Base-by-base conservation (phyloP, 176 grass and related monocot genomes). In the Pontederia paniculata region DNA sequence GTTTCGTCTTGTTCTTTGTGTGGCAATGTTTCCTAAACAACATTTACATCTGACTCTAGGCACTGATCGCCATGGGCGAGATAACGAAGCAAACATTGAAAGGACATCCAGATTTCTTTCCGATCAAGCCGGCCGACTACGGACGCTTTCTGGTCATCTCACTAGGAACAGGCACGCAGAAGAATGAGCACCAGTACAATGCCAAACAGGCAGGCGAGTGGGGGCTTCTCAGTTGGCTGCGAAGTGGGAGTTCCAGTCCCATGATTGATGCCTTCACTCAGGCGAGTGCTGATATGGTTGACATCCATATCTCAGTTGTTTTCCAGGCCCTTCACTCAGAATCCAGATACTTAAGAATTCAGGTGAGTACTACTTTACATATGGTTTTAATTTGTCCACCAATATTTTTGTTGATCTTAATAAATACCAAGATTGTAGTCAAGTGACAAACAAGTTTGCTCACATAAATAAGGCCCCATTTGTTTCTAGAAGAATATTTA, bases 181-280 rank as follows among this genome's bases (percentile, higher is more conserved):
- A 82, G 75, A 42, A 48, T 2, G 76, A 69, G 19, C 54, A 65
- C 48, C 69, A 70, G 37, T 83, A 66, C 3, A 72, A 58, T 23
- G 76, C 80, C 19, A 41, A 47, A 0, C 10, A 23, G 51, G 73
- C 59, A 50, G 48, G 73, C 22, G 81, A 77, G 37, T 89, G 80
- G 80, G 77, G 77, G 10, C 64, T 81, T 57, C 67, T 83, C 44
- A 43, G 58, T 63, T 84, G 85, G 85, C 50, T 89, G 9, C 47
- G 51, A 23, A 15, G 45, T 7, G 43, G 69, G 3, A 47, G 78
- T 53, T 48, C 57, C 21, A 69, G 57, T 10, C 81, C 74, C 25
- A 59, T 89, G 44, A 45, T 81, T 28, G 60, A 83, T 14, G 73
- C 79, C 50, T 80, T 83, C 48, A 76, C 69, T 4, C 25, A 64